phyloP scores from a whole-genome alignment of 352 stramenopile species.

The Phytophthora quininea region DNA sequence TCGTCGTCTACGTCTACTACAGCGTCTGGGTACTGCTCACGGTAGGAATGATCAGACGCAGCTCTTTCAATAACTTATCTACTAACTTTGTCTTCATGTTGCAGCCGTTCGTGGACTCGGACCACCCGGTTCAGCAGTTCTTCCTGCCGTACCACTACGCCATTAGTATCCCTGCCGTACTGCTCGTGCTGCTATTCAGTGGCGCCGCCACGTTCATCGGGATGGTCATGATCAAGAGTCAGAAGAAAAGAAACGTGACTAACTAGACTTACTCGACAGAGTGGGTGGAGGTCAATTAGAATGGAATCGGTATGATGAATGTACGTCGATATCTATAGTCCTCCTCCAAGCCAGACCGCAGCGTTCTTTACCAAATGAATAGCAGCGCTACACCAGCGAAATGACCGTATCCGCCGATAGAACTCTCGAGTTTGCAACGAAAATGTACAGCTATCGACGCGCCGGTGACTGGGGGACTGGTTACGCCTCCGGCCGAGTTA shows the following conservation, averaged over 20 bases:
- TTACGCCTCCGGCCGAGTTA: slow-evolving; percentile 5
- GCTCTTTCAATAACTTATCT: too few species aligned
- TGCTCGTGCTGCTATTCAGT: slow-evolving; percentile 88
- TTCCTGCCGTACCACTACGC: slow-evolving; percentile 91
- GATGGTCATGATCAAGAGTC: slow-evolving; percentile 90
- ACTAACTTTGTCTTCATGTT: too few species aligned
- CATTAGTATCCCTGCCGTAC: slow-evolving; percentile 84
- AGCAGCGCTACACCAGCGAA: slow-evolving; percentile 1
- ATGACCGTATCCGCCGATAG: slow-evolving; percentile 1
- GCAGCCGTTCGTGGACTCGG: slow-evolving; percentile 88
- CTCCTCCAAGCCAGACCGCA: slow-evolving; percentile 12
- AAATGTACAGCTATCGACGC: slow-evolving; percentile 28
- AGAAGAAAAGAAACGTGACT: slow-evolving; percentile 76
- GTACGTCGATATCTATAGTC: slow-evolving; percentile 30
- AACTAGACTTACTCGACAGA: too few species aligned
- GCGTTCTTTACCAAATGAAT: slow-evolving; percentile 19
- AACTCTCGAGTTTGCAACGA: slow-evolving; percentile 14
- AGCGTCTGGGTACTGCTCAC: slow-evolving; percentile 91
- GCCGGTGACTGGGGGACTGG: neutral
- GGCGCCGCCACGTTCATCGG: slow-evolving; percentile 87
- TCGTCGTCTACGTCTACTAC: slow-evolving; percentile 92
- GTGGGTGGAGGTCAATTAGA: slow-evolving; percentile 16
- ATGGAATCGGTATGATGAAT: slow-evolving; percentile 18
- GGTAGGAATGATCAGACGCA: too few species aligned
- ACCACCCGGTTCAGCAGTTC: slow-evolving; percentile 79